phyloP scores from a whole-genome alignment of 768 basidiomycete genomes.

The Cyclocybe aegerita region DNA sequence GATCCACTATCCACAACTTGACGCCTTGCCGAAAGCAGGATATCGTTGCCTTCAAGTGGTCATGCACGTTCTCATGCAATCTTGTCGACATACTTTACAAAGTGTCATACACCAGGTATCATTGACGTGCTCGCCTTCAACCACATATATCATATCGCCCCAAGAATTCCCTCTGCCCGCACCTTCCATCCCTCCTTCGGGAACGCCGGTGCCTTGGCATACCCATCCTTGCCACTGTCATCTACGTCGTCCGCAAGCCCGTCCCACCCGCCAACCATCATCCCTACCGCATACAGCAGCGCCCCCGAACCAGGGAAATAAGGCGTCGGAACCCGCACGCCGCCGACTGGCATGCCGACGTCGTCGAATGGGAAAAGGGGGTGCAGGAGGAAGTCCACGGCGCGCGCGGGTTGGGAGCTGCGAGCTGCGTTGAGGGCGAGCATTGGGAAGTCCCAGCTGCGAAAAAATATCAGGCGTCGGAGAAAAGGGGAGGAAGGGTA shows the following conservation, averaged over 20 bases:
- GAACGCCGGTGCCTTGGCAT: conserved; percentile 22
- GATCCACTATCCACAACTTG: no score
- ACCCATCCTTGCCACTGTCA: no score
- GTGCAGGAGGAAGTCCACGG: conserved; percentile 54
- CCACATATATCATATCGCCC: conserved; percentile 19
- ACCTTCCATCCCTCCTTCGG: conserved; percentile 30
- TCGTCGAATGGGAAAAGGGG: conserved; percentile 59
- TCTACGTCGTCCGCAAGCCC: conserved; percentile 15
- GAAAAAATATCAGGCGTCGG: conserved; percentile 13
- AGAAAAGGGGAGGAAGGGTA: background rate
- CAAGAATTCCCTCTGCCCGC: conserved; percentile 19
- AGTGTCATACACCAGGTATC: no score
- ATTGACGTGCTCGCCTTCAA: no score
- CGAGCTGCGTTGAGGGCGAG: conserved; percentile 63
- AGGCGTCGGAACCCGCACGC: conserved; percentile 52
- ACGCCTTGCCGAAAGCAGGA: no score
- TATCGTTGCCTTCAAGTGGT: no score
- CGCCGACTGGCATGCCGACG: conserved; percentile 59
- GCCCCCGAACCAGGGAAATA: conserved; percentile 60
- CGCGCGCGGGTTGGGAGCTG: conserved; percentile 46
- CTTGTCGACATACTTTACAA: no score
- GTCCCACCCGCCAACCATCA: conserved; percentile 65
- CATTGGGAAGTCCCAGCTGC: conserved; percentile 64
- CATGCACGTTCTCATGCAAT: no score
- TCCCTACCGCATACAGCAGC: conserved; percentile 50